Evolutionary conservation across 1,284 basidiomycete species (phyloP), one percentile per base, ranked within the genome.

Genomic region (Apiotrichum sp.): DNA sequence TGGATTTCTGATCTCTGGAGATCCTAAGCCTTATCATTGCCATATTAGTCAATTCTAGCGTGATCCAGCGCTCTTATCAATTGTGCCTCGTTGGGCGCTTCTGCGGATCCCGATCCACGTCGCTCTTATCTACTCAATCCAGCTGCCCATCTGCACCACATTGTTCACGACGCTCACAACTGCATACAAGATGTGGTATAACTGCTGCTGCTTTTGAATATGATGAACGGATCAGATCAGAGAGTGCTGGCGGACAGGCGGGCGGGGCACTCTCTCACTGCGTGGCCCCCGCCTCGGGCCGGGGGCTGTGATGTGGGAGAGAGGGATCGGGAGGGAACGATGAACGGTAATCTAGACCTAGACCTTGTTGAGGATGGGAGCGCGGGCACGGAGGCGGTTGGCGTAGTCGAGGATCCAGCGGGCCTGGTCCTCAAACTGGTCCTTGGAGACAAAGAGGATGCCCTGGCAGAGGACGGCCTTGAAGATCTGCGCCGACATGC

Each of bases 401-500:
- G 35, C 52, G 2, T 45, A 6, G 84, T 64, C 63, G 42, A 74
- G 59, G 57, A 77, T 68, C 50, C 69, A 50, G 63, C 65, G 70
- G 29, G 75, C 71, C 59, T 75, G 75, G 43, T 56, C 63, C 61
- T 77, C 76, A 56, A 78, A 76, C 55, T 76, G 70, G 53, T 76
- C 75, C 62, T 78, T 78, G 44, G 70, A 70, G 42, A 76, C 74
- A 57, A 78, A 78, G 16, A 76, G 62, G 62, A 78, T 78, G 47
- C 74, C 73, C 70, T 82, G 81, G 31, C 80, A 78, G n/a, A 83
- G 70, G 14, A 82, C 81, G 5, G 81, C 81, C 71, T 83, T 83
- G 61, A 78, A 72, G 62, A 83, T 81, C 72, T 83, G 82, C 14
- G 81, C 81, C 61, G 78, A 74, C 74, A 86, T 78, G 56, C 95